Base-by-base conservation (phyloP, 768 basidiomycete genomes). In the Rhodotorula kratochvilovae region DNA sequence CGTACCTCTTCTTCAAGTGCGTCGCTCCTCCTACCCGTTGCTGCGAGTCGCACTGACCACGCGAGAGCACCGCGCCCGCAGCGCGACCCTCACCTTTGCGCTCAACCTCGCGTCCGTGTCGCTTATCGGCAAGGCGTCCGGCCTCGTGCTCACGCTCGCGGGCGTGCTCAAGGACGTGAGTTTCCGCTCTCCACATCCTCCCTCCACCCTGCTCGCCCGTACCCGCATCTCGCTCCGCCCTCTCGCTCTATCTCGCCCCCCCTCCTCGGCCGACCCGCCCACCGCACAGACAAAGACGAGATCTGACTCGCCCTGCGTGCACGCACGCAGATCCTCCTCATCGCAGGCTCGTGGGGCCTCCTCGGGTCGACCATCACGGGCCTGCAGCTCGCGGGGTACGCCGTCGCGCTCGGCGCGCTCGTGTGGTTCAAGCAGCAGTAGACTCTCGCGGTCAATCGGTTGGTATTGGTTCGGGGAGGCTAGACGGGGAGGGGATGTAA, bases 41-140 rank as follows among this genome's bases (percentile, higher is more conserved):
- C 46, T 21, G n/a, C 46, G 10, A 3, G 23, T 25, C 16, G 46
- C 16, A 11, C 27, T 27, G 29, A 12, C 13, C 21, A 36, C 29
- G 13, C 53, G 2, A 27, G 16, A 10, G 6, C 25, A 75, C 84
- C 17, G 82, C 5, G 92, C 63, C 84, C 7, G 86, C 77, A 98
- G 97, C 79, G 95, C 94, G 0, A 79, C 82, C 56, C 85, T 92
- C 43, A 95, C 95, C 0, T 96, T 98, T 82, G 83, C 88, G 48
- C 84, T 98, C 69, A 98, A 98, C 78, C 84, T 98, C 45, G 90
- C 92, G 0, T 93, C 94, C 6, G 94, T 98, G n/a, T 97, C 93
- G 83, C 84, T 98, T 74, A 92, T 98, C 45, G 86, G 92, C 54
- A 90, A 87, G 0, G 93, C 89, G 25, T 90, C 89, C 55, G 92